Percentiles rank a stretch among this genome's conserved stretches.
These are phyloP conservation scores for Cordyceps farinosa DNA, from an alignment of 2,329 filamentous ascomycete genomes.

Conservation along the genomic window DNA sequence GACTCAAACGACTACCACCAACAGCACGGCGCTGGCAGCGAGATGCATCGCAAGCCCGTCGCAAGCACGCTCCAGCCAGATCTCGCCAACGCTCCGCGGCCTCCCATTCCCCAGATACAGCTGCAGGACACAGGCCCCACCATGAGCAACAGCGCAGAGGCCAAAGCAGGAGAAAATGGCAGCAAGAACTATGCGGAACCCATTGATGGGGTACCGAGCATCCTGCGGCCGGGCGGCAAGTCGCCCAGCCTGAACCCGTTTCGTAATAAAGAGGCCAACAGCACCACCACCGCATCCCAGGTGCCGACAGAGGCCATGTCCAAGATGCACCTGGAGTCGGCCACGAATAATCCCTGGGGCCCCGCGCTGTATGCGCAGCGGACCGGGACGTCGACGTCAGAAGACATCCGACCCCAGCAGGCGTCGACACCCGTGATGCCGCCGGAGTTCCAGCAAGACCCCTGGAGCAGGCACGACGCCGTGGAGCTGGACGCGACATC, in stretches of 20 bases:
- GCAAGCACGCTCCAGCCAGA: neutral
- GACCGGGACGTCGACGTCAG: neutral
- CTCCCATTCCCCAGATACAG: slow-evolving; percentile 1
- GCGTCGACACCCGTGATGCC: slow-evolving; percentile 20
- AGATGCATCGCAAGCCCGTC: neutral
- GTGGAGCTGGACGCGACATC: slow-evolving; percentile 32
- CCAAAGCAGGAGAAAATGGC: neutral
- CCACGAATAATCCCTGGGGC: slow-evolving; percentile 36
- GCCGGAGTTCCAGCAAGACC: slow-evolving; percentile 29
- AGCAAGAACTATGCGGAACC: neutral
- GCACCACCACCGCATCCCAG: slow-evolving; percentile 22
- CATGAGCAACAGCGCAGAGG: neutral
- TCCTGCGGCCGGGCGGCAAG: slow-evolving; percentile 28
- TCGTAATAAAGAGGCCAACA: slow-evolving; percentile 42
- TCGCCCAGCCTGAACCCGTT: slow-evolving; percentile 52
- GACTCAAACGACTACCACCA: neutral
- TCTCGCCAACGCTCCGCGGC: neutral
- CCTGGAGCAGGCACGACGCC: slow-evolving; percentile 26
- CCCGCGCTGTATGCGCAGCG: slow-evolving; percentile 24
- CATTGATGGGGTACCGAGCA: slow-evolving; percentile 8
- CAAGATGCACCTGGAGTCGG: slow-evolving; percentile 40
- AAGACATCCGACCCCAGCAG: neutral
- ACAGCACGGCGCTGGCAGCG: neutral
- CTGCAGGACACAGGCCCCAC: neutral
- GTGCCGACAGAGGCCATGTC: slow-evolving; percentile 39